phyloP scores from a whole-genome alignment of 495 filamentous ascomycete genomes.

The Pyronema domesticum region DNA sequence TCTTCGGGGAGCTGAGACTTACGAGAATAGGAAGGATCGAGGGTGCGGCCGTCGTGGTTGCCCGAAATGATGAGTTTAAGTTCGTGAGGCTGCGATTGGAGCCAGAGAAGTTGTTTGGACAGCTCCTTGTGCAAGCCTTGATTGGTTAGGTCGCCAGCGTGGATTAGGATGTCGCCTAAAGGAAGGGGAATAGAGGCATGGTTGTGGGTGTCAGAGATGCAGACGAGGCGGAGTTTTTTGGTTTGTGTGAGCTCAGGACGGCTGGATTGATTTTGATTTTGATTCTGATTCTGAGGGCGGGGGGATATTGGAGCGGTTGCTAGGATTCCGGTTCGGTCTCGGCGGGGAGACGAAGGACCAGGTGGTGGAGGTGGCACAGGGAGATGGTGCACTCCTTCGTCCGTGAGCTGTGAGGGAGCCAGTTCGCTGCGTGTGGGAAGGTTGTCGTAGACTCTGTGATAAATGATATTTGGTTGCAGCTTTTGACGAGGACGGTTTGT shows the following conservation, averaged over 20 bases:
- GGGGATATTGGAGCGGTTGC: too few relatives aligned
- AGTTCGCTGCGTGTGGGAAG: constrained; percentile 1
- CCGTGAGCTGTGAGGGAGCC: constrained; percentile 1
- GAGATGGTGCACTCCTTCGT: not conserved
- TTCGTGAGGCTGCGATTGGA: constrained; percentile 48
- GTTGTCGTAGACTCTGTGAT: constrained; percentile 2
- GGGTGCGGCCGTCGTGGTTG: constrained; percentile 19
- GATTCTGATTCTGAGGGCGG: too few relatives aligned
- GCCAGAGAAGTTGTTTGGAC: constrained; percentile 64
- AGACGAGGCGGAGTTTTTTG: constrained; percentile 37
- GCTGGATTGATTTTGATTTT: not conserved
- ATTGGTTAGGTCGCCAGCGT: constrained; percentile 71
- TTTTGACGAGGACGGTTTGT: not conserved
- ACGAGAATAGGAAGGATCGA: constrained; percentile 6
- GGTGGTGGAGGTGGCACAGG: not conserved
- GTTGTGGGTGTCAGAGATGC: constrained; percentile 83
- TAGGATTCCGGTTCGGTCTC: too few relatives aligned
- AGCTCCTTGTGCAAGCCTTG: constrained; percentile 53
- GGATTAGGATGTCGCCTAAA: constrained; percentile 68
- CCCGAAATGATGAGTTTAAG: constrained; percentile 61
- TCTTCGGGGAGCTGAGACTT: constrained; percentile 8
- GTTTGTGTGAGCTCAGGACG: not conserved
- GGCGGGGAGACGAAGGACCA: not conserved
- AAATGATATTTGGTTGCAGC: not conserved
- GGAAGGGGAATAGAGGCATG: constrained; percentile 35